Base-by-base conservation (phyloP, 2,329 filamentous ascomycete species). In the Elsinoe ampelina region DNA sequence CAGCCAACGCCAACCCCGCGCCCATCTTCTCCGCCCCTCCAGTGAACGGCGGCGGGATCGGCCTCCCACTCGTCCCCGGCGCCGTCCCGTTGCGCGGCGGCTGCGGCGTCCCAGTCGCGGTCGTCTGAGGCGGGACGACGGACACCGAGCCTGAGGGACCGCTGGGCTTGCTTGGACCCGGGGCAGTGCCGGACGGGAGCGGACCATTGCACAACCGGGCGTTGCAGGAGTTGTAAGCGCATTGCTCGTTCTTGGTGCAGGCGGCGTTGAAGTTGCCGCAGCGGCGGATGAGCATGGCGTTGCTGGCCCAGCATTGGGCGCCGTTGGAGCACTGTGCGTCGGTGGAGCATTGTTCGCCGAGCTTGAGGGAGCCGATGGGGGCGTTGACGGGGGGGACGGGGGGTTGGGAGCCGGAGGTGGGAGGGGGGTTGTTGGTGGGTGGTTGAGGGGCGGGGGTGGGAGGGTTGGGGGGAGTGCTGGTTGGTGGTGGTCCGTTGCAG, bases 181-280 rank as follows among this genome's bases (percentile, higher is more conserved):
- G 45, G n/a, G 45, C 45, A 26, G 45, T 50, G 6, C 45, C 45
- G 45, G 45, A n/a, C 10, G 45, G 41, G 3, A 26, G 19, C 43
- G 63, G 43, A 15, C 63, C 63, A 36, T 59, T 63, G 60, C 63
- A 65, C 19, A 65, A 50, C 2, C 63, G 61, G 8, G 60, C 58
- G 39, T 62, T 58, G 61, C 63, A 65, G 12, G 62, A 62, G 47
- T 64, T 65, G 61, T 45, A 61, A 2, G 63, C 63, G 35, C 63
- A 65, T 50, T 65, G 63, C 10, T 38, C 45, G 50, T 63, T 58
- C 12, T n/a, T 45, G 1, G 51, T 57, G 58, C 63, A 65, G 1
- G 42, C 59, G 13, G 63, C 63, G 35, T 64, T 62, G 63, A 62
- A 64, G 19, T 61, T 35, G 34, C 45, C 45, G 15, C 45, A 63